Percentiles rank a stretch among this genome's conserved stretches.
phyloP scores from a whole-genome alignment of 2,329 filamentous ascomycete genomes.

The Fusarium sp. region DNA sequence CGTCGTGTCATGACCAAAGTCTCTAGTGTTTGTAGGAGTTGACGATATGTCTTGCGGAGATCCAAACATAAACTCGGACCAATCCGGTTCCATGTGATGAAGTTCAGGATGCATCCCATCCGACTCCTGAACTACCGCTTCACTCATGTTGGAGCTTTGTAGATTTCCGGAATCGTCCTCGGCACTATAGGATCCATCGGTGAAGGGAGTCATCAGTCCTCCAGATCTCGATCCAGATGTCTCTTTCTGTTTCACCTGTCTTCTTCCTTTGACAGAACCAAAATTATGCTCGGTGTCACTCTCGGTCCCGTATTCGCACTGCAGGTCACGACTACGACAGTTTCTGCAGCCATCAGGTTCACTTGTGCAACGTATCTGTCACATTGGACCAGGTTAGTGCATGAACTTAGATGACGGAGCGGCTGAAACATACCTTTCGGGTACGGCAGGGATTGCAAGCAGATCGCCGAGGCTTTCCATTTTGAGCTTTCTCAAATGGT shows the following conservation, averaged over 20 bases:
- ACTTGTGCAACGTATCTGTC: neutral
- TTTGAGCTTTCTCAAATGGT: neutral
- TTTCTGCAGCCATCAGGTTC: neutral
- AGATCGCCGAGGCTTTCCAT: neutral
- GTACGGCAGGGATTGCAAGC: neutral
- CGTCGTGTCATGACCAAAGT: neutral
- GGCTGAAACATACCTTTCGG: neutral
- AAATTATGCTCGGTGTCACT: neutral
- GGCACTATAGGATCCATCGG: neutral
- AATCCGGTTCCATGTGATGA: neutral
- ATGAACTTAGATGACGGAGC: neutral
- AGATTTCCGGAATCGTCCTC: neutral
- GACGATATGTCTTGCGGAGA: neutral
- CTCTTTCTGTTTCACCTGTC: neutral
- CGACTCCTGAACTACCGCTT: neutral
- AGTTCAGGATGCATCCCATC: rapidly evolving
- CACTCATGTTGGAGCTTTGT: neutral
- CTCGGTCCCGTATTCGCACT: neutral
- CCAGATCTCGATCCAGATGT: neutral
- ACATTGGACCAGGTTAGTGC: neutral
- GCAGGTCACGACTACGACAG: neutral
- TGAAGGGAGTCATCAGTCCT: neutral
- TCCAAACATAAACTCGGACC: neutral
- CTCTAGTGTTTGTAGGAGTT: neutral
- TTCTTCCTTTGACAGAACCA: neutral